Evolutionary conservation across 176 grass and related monocot genomes (phyloP).

Genomic region (Lolium perenne): DNA sequence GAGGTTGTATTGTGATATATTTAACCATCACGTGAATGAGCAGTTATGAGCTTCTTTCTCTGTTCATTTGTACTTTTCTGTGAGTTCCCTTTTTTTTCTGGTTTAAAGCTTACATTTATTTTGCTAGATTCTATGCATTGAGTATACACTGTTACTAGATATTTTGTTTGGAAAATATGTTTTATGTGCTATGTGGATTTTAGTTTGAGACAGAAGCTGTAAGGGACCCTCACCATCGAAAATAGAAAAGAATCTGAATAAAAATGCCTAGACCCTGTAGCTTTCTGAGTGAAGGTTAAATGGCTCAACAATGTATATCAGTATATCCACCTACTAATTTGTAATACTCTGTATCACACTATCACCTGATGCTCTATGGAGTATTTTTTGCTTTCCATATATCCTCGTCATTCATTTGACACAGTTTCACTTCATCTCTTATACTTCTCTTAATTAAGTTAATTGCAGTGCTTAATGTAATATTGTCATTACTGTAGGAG

Average conservation of each 20-base stretch:
- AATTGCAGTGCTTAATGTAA: slow-evolving; percentile 23
- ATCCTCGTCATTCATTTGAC: slow-evolving; percentile 31
- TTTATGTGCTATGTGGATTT: slow-evolving; percentile 19
- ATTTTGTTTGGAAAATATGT: slow-evolving; percentile 30
- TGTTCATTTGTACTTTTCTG: slow-evolving; percentile 27
- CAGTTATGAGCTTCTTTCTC: background rate
- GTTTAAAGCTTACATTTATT: background rate
- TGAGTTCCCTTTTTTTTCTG: slow-evolving; percentile 7
- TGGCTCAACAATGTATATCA: too few species aligned
- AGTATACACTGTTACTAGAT: background rate
- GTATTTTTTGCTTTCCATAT: slow-evolving; percentile 23
- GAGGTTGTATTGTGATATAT: slow-evolving; percentile 9
- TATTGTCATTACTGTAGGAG: slow-evolving; percentile 71
- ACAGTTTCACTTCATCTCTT: slow-evolving; percentile 26
- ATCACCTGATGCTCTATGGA: slow-evolving; percentile 32
- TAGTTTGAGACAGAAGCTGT: slow-evolving; percentile 2
- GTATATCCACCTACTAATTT: slow-evolving; percentile 26
- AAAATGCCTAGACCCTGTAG: slow-evolving; percentile 20
- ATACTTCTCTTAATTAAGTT: slow-evolving; percentile 22
- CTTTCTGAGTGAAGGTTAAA: background rate
- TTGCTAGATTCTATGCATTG: background rate
- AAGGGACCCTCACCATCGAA: slow-evolving; percentile 6
- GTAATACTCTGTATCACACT: slow-evolving; percentile 14
- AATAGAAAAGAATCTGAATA: background rate
- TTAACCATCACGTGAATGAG: background rate